Base-by-base conservation (phyloP, 768 basidiomycete genomes). In the Tylopilus balloui region DNA sequence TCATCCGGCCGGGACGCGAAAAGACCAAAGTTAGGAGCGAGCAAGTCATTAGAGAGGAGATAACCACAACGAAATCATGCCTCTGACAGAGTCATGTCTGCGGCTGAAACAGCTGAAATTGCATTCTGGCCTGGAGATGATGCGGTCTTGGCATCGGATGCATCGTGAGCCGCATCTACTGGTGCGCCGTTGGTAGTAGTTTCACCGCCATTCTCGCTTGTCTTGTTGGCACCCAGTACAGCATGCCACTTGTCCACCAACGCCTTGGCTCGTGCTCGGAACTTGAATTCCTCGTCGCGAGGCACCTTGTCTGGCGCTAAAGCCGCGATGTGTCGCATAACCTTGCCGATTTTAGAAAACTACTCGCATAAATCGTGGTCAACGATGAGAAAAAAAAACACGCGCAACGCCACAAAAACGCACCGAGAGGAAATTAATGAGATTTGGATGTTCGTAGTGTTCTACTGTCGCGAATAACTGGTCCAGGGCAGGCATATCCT, bases 401-500 rank as follows among this genome's bases (percentile, higher is more conserved):
- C 23, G n/a, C 11, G 24, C 34, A 39, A 47, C 27, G 39, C 44
- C 52, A 44, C 45, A 43, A 38, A 36, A 42, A 59, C 78, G 66
- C 53, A 81, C 80, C 38, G 72, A 71, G 35, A 93, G 78, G 58
- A 90, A 86, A 47, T 82, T 79, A 50, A 92, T 83, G 58, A 67
- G 61, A 42, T 82, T 86, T 69, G 92, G 88, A 51, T 76, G 74
- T 25, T 88, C 79, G 58, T 88, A 89, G 5, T 72, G 73, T 57
- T 93, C 90, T 24, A 94, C 84, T 0, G 78, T 81, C 6, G 78
- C 78, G 72, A 94, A 91, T 25, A 90, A 66, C 41, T 76, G 70
- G 56, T 92, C 83, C 55, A 84, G 73, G 29, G 68, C 74, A 3
- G 83, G 78, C 88, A 92, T 90, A 47, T 89, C 86, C 90, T 93